Evolutionary conservation across 768 basidiomycete species (phyloP).

Genomic region (Epithele typhae): DNA sequence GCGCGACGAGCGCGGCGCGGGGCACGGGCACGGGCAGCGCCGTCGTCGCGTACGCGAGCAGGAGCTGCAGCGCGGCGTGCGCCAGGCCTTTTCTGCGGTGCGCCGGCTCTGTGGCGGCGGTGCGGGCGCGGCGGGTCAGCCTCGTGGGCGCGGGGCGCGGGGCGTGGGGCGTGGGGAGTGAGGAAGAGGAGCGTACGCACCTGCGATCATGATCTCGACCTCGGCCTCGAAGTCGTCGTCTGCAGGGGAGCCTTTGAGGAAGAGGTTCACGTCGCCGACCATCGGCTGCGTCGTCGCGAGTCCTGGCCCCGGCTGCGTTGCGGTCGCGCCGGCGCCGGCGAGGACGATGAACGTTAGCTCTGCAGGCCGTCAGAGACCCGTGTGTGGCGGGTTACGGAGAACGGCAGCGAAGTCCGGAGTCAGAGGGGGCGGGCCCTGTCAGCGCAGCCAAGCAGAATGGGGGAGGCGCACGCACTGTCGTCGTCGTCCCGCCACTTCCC

Average conservation of each 20-base stretch:
- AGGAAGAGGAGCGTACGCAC: conserved; percentile 33
- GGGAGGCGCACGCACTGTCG: conserved; percentile 52
- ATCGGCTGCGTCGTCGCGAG: conserved; percentile 47
- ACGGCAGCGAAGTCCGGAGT: no score
- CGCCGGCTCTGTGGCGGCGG: conserved; percentile 42
- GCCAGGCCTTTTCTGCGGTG: conserved; percentile 72
- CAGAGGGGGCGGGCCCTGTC: not conserved
- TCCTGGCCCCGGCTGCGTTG: conserved; percentile 2
- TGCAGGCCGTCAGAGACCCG: conserved; percentile 20
- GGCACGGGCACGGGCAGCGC: conserved; percentile 37
- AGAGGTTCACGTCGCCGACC: conserved; percentile 93
- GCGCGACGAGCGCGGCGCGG: conserved; percentile 52
- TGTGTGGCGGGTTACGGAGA: not conserved
- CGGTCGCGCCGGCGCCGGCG: conserved; percentile 29
- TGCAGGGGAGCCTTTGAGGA: conserved; percentile 53
- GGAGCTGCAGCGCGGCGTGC: conserved; percentile 53
- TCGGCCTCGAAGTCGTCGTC: conserved; percentile 60
- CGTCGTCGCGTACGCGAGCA: conserved; percentile 63
- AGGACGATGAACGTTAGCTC: conserved; percentile 91
- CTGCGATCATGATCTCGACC: conserved; percentile 91
- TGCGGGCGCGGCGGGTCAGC: not conserved
- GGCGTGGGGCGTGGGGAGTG: not conserved
- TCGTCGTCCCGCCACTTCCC: conserved; percentile 84
- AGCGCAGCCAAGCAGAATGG: no score
- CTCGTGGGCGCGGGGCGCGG: not conserved